These are phyloP conservation scores for Rosa lucieae DNA, from an alignment of 306 rosid genomes.

Conservation along the genomic window DNA sequence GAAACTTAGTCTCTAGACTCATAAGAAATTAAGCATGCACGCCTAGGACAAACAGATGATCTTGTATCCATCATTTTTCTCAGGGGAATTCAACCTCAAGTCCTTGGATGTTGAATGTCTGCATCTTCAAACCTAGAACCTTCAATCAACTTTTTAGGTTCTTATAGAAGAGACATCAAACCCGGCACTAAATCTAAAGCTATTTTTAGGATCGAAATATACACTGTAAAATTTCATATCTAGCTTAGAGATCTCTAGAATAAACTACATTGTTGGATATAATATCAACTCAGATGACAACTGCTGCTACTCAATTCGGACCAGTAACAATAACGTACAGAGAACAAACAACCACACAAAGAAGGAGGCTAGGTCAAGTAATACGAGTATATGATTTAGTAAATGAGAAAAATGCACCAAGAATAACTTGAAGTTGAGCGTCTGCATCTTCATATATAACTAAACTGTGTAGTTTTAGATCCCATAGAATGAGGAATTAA, in stretches of 20 bases:
- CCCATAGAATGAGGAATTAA: no score
- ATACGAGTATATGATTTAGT: no score
- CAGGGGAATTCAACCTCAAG: not conserved
- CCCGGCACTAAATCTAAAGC: not conserved
- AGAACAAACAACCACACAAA: not conserved
- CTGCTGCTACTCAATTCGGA: not conserved
- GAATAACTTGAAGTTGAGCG: no score
- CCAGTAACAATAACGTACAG: not conserved
- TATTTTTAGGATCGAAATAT: no score
- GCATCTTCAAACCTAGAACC: not conserved
- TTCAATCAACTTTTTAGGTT: not conserved
- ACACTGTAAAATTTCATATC: no score
- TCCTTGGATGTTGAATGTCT: not conserved
- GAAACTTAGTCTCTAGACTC: not conserved
- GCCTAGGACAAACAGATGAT: not conserved
- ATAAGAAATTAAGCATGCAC: not conserved
- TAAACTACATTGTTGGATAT: not conserved
- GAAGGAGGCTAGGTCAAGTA: not conserved
- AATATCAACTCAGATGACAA: no score
- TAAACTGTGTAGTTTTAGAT: no score
- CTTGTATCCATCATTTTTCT: not conserved
- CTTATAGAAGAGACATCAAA: not conserved
- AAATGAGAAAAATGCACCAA: no score
- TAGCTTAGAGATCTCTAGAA: no score
- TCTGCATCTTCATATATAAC: no score